Percentiles rank a stretch among this genome's conserved stretches.
phyloP scores from a whole-genome alignment of 2,329 filamentous ascomycete species.

The Cercospora citrullina region DNA sequence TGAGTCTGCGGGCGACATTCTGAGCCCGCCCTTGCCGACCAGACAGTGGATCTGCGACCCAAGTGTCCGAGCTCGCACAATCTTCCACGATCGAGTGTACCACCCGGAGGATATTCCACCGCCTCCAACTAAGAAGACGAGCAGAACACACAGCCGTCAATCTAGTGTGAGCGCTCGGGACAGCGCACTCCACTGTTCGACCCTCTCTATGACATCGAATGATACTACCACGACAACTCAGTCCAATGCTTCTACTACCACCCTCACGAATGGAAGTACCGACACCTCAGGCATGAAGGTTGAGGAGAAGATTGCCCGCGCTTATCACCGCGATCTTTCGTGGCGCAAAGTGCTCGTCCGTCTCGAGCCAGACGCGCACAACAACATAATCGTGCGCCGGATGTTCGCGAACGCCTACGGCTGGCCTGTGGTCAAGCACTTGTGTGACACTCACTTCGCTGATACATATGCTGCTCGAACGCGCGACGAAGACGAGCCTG shows the following conservation, averaged over 20 bases:
- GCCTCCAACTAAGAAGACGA: constrained; percentile 56
- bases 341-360: constrained; percentile 98
- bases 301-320: constrained; percentile 95
- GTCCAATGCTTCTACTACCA: constrained; percentile 10
- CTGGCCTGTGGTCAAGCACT: constrained; percentile 93
- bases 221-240: constrained; percentile 17
- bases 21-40: constrained; percentile 84
- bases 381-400: constrained; percentile 94
- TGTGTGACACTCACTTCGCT: constrained; percentile 92
- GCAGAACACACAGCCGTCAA: constrained; percentile 1
- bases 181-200: not conserved
- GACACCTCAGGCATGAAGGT: constrained; percentile 76
- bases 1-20: constrained; percentile 87
- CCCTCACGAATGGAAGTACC: constrained; percentile 13
- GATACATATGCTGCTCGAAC: constrained; percentile 67
- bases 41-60: constrained; percentile 83
- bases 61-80: constrained; percentile 76
- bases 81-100: constrained; percentile 96
- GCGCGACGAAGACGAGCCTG: constrained; percentile 66
- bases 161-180: constrained; percentile 4
- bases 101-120: constrained; percentile 90
- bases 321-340: constrained; percentile 85
- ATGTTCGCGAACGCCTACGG: constrained; percentile 98
- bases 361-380: constrained; percentile 94
- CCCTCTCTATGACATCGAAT: constrained; percentile 16